Evolutionary conservation across 441 rosid genomes (phyloP), one percentile per base, ranked within the genome.

Genomic region (Macaranga tanarius): DNA sequence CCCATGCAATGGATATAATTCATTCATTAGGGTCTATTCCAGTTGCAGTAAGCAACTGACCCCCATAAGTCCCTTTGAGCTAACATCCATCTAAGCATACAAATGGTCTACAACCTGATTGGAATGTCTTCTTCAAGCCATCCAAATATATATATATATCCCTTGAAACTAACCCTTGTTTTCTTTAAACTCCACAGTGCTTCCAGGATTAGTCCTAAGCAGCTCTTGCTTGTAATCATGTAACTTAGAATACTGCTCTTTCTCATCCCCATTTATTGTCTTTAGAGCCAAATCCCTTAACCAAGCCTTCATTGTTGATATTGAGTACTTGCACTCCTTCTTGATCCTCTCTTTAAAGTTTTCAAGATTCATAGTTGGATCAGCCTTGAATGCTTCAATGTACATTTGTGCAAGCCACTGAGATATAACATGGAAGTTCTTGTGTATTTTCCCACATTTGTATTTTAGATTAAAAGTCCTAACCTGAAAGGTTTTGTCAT

Each of bases 11-110:
- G 25, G 16, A 47, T 10, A 17, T 28, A 7, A 51, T 67, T 4
- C 54, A 38, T 4, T 70, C 65, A 56, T 70, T 70, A 13, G 55
- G 11, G 26, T 70, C 55, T 6, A 70, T 40, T 0, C 44, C 56
- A 3, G 34, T 28, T 0, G 31, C 11, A n/a, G 42, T 3, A 0
- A 70, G 22, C 0, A 70, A 23, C 10, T 70, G 73, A 5, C 73
- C 44, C 0, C 44, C 56, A 70, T 2, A 59, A 3, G 11, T 25
- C 2, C 62, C 38, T 10, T 59, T 59, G 0, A 59, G 7, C 34
- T 7, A 59, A 13, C 62, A 59, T 2, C 62, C 62, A 59, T 59
- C 62, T 6, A 59, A 5, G 2, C 19, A 59, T 13, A 59, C 11
- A 1, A 59, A 3, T 3, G 7, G 38, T 9, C 62, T 26, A 4